Conservation (phyloP, 345 rosid species). For the Raphanus sativus region DNA sequence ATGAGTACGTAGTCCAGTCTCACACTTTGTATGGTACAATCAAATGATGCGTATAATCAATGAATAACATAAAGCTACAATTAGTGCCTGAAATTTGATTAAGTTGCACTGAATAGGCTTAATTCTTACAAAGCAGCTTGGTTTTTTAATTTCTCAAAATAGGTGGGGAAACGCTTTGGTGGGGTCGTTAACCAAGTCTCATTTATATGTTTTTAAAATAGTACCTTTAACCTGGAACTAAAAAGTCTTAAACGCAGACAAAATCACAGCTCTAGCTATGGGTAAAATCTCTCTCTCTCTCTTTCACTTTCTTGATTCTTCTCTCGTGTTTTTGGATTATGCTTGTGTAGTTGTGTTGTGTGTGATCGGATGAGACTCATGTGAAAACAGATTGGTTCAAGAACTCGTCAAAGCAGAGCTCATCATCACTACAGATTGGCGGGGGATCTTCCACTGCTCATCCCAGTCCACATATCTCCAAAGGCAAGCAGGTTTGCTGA, state of each 20-base stretch:
- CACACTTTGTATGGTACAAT: constrained; percentile 88
- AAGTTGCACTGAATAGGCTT: not conserved
- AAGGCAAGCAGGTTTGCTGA: constrained; percentile 31
- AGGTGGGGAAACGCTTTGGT: not conserved
- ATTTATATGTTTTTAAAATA: not conserved
- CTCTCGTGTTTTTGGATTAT: not conserved
- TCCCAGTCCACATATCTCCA: not conserved
- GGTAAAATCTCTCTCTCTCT: not conserved
- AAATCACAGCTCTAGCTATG: not conserved
- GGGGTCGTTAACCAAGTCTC: not conserved
- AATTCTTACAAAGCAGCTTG: not conserved
- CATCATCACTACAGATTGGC: not conserved
- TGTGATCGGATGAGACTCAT: not conserved
- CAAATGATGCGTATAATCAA: too few species aligned
- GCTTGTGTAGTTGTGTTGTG: not conserved
- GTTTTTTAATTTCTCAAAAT: not conserved
- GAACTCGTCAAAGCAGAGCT: not conserved
- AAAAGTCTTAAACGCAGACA: not conserved
- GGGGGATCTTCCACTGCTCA: constrained; percentile 10
- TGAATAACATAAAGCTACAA: not conserved
- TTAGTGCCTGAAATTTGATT: not conserved
- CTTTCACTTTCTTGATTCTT: not conserved
- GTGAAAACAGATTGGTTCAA: not conserved
- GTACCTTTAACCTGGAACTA: not conserved
- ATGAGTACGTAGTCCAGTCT: constrained; percentile 8